Percentiles rank a stretch among this genome's conserved stretches.
Evolutionary conservation across 179 eudicot genomes (phyloP).

Genomic region (Camellia oleifera): DNA sequence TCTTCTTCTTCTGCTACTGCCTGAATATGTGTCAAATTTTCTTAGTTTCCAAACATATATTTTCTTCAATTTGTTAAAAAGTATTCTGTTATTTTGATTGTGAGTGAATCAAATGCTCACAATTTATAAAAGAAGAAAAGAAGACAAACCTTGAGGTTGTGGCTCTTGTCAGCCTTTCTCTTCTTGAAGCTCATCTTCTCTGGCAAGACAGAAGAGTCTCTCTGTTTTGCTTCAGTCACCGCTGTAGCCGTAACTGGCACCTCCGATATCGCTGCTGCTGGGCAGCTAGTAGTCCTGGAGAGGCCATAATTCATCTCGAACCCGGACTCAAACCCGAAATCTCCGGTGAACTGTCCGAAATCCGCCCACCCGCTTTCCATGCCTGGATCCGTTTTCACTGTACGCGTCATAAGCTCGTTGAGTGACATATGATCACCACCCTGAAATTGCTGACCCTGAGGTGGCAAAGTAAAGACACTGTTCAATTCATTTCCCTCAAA

Average conservation of each 20-base stretch:
- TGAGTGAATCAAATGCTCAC: background rate
- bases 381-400: conserved; percentile 61
- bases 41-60: background rate
- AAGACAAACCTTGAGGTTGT: conserved; percentile 46
- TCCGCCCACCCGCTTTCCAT: conserved; percentile 47
- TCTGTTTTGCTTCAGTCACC: conserved; percentile 21
- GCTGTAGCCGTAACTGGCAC: background rate
- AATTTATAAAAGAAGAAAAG: background rate
- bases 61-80: background rate
- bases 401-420: conserved; percentile 31
- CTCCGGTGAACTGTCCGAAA: conserved; percentile 20
- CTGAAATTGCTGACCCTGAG: conserved; percentile 34
- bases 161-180: conserved; percentile 62
- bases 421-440: conserved; percentile 21
- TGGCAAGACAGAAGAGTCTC: conserved; percentile 20
- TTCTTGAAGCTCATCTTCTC: conserved; percentile 58
- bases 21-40: conserved; percentile 20
- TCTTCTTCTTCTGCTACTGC: conserved; percentile 46
- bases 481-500: conserved; percentile 27
- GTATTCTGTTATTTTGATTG: too few species aligned
- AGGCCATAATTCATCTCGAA: conserved; percentile 40
- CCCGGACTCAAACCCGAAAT: conserved; percentile 26
- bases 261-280: conserved; percentile 36
- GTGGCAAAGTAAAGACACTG: conserved; percentile 26
- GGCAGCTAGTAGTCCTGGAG: conserved; percentile 56